phyloP scores from a whole-genome alignment of 2,329 filamentous ascomycete genomes.

The Rhinocladiella similis region DNA sequence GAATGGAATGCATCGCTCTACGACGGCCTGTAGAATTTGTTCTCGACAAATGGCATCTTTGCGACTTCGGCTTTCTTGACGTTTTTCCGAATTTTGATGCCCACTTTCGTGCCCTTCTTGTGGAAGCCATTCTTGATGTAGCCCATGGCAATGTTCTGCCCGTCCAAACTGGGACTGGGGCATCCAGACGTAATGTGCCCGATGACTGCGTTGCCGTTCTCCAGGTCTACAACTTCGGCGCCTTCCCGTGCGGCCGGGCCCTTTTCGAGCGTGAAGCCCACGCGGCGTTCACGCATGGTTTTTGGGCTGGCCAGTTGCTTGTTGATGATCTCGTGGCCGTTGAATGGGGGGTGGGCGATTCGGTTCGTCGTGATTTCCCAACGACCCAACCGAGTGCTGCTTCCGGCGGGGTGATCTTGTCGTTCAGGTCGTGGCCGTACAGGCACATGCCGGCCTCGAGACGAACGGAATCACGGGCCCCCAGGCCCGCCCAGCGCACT shows the following conservation, averaged over 20 bases:
- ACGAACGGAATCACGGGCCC: slow-evolving; percentile 85
- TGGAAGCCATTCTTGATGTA: slow-evolving; percentile 80
- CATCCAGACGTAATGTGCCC: slow-evolving; percentile 86
- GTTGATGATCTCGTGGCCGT: slow-evolving; percentile 77
- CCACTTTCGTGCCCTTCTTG: slow-evolving; percentile 79
- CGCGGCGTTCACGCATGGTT: slow-evolving; percentile 68
- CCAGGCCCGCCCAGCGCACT: slow-evolving; percentile 81
- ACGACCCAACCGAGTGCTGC: slow-evolving; percentile 77
- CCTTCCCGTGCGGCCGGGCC: slow-evolving; percentile 90
- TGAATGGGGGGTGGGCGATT: slow-evolving; percentile 63
- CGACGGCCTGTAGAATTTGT: slow-evolving; percentile 66
- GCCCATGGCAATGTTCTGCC: slow-evolving; percentile 92
- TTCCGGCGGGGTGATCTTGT: slow-evolving; percentile 69
- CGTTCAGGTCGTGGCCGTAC: slow-evolving; percentile 97
- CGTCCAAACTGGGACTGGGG: slow-evolving; percentile 77
- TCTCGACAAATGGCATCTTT: slow-evolving; percentile 86
- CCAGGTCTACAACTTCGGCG: slow-evolving; percentile 67
- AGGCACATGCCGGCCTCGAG: slow-evolving; percentile 98
- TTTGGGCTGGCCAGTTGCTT: slow-evolving; percentile 65
- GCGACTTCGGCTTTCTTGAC: slow-evolving; percentile 71
- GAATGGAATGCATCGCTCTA: not conserved
- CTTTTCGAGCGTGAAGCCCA: slow-evolving; percentile 75
- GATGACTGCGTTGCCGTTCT: slow-evolving; percentile 60
- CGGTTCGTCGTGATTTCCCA: slow-evolving; percentile 69
- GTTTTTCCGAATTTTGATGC: slow-evolving; percentile 75